Percentiles rank a stretch among this genome's conserved stretches.
phyloP scores from a whole-genome alignment of 176 grass and related monocot species.

The Elymus sibiricus region DNA sequence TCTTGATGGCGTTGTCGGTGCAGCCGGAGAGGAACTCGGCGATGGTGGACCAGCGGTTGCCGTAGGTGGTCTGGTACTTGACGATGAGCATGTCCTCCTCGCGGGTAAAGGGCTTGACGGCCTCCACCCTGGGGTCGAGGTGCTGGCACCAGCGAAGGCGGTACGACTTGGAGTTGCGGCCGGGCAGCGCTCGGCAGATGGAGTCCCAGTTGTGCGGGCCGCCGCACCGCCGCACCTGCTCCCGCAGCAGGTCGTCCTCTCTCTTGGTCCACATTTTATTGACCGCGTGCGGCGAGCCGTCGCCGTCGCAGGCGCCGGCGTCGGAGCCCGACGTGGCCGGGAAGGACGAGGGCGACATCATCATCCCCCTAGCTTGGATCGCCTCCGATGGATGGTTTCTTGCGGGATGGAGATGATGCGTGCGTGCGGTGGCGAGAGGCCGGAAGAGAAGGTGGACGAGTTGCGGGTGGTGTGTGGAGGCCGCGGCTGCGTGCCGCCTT shows the following conservation, averaged over 20 bases:
- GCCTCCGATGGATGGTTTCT: neutral
- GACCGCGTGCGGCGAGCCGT: neutral
- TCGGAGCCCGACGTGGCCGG: neutral
- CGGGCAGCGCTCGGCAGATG: conserved; percentile 35
- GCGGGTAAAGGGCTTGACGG: neutral
- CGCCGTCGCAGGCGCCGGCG: neutral
- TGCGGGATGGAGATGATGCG: neutral
- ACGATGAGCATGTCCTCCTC: conserved; percentile 47
- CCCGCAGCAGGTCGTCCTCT: conserved; percentile 43
- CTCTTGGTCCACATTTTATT: conserved; percentile 62
- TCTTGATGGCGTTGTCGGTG: conserved; percentile 93
- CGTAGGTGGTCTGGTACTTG: conserved; percentile 1
- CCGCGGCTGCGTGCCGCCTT: no score
- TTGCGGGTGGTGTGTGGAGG: no score
- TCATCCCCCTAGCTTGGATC: neutral
- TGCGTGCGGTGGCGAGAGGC: no score
- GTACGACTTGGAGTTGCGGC: conserved; percentile 60
- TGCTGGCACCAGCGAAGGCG: conserved; percentile 69
- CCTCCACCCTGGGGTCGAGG: conserved; percentile 20
- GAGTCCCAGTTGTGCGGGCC: conserved; percentile 48
- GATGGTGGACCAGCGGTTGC: conserved; percentile 84
- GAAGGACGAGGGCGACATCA: neutral
- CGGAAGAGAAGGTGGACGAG: no score
- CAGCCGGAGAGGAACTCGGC: conserved; percentile 60
- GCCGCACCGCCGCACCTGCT: conserved; percentile 42